Conservation (phyloP, 2,329 filamentous ascomycete species). For the Neofusicoccum laricinum region DNA sequence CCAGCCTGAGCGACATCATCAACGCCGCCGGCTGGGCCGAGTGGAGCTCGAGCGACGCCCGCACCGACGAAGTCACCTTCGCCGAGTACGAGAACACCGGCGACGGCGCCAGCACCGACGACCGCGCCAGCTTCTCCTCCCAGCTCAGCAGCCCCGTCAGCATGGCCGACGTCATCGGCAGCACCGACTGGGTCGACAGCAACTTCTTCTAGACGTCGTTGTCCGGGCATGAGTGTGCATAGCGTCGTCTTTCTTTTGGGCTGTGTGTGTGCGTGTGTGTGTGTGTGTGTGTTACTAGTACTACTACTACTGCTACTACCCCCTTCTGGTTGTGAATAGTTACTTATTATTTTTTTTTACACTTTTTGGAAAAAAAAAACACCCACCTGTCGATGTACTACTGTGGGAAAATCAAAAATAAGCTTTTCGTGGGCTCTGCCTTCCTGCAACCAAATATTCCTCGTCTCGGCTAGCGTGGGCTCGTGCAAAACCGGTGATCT, state of each 20-base stretch:
- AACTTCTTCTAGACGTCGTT: background rate
- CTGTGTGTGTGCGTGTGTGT: background rate
- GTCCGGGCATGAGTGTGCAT: too few relatives aligned
- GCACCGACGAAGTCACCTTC: constrained; percentile 12
- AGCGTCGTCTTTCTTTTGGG: background rate
- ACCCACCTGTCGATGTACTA: too few relatives aligned
- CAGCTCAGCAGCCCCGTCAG: constrained; percentile 1
- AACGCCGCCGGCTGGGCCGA: constrained; percentile 55
- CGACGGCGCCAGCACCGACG: constrained; percentile 48
- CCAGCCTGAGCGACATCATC: constrained; percentile 52
- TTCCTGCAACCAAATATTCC: background rate
- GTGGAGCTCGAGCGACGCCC: constrained; percentile 34
- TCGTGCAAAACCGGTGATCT: too few relatives aligned
- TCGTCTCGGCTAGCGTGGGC: background rate
- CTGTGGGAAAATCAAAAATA: too few relatives aligned
- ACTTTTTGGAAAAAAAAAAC: background rate
- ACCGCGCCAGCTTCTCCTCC: constrained; percentile 20
- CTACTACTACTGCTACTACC: background rate
- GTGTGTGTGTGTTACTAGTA: background rate
- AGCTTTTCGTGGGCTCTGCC: too few relatives aligned
- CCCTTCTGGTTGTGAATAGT: background rate
- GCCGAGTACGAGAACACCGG: constrained; percentile 57
- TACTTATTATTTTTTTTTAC: too few relatives aligned
- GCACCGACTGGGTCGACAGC: constrained; percentile 1
- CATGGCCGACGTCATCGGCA: background rate